A percentile compares a stretch with the other conserved stretches of the same genome.
Conservation (phyloP, 306 rosid species). For the Malus asiatica region DNA sequence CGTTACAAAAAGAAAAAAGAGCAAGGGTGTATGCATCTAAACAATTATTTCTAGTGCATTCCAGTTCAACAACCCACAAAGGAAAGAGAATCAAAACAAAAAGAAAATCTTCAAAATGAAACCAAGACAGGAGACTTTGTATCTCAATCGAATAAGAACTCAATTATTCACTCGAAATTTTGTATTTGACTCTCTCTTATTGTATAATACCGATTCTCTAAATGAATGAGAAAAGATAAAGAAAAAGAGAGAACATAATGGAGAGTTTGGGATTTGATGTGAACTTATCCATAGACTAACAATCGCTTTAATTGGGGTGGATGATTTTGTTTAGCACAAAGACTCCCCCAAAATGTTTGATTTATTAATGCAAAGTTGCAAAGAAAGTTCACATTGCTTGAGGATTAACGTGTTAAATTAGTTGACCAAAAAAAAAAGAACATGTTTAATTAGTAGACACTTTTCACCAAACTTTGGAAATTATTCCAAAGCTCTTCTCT, state of each 20-base stretch:
- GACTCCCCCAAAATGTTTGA: background rate
- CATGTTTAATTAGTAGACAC: background rate
- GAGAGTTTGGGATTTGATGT: no score
- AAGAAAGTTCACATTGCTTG: background rate
- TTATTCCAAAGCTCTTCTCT: background rate
- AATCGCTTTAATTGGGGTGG: no score
- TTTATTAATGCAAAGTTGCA: background rate
- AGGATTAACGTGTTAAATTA: background rate
- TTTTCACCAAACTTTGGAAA: slow-evolving; percentile 8
- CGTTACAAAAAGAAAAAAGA: background rate
- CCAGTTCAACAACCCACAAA: slow-evolving; percentile 36
- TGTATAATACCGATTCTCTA: no score
- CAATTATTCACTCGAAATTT: no score
- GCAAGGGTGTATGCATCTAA: background rate
- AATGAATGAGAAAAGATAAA: no score
- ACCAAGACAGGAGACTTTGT: background rate
- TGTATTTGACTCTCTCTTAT: no score
- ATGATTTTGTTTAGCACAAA: background rate
- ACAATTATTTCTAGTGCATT: slow-evolving; percentile 14
- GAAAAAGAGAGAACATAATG: no score
- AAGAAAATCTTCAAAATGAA: background rate
- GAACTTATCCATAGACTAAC: no score
- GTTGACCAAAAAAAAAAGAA: background rate
- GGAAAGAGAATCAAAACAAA: background rate
- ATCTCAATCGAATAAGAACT: no score